These are phyloP conservation scores for Penicillium alfredii DNA, from an alignment of 495 filamentous ascomycete genomes.

Conservation along the genomic window DNA sequence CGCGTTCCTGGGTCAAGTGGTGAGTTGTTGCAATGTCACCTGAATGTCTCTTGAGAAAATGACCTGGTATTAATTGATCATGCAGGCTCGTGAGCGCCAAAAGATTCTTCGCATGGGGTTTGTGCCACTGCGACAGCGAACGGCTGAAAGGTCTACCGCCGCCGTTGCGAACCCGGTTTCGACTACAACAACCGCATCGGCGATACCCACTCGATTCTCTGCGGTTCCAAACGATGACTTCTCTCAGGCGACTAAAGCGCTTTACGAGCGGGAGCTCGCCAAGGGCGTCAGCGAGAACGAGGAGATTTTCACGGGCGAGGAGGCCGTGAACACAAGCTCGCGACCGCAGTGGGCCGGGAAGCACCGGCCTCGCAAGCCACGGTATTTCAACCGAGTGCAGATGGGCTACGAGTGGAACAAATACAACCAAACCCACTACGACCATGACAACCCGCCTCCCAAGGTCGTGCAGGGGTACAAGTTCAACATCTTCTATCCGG, in stretches of 20 bases:
- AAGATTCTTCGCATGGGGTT: conserved; percentile 64
- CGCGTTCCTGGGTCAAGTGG: conserved; percentile 54
- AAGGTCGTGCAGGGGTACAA: conserved; percentile 99
- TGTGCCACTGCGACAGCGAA: conserved; percentile 54
- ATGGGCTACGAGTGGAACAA: conserved; percentile 99
- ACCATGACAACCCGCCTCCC: conserved; percentile 95
- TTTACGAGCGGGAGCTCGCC: conserved; percentile 91
- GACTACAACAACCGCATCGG: conserved; percentile 27
- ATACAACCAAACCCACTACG: conserved; percentile 99
- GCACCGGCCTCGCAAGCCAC: conserved; percentile 85
- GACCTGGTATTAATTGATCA: conserved; percentile 2
- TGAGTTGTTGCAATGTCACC: conserved; percentile 29
- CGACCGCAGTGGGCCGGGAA: conserved; percentile 83
- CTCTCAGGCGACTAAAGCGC: conserved; percentile 80
- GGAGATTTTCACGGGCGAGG: conserved; percentile 92
- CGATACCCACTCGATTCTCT: conserved; percentile 66
- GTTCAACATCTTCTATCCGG: conserved; percentile 99
- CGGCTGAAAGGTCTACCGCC: conserved; percentile 43
- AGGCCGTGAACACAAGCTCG: conserved; percentile 58
- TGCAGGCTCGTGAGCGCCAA: conserved; percentile 52
- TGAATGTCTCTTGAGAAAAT: neutral
- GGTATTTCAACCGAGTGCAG: conserved; percentile 96
- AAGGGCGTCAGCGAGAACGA: conserved; percentile 89
- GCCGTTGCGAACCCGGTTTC: conserved; percentile 23
- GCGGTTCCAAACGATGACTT: conserved; percentile 75